These are phyloP conservation scores for Pistacia vera DNA, from an alignment of 345 rosid species.

Conservation along the genomic window DNA sequence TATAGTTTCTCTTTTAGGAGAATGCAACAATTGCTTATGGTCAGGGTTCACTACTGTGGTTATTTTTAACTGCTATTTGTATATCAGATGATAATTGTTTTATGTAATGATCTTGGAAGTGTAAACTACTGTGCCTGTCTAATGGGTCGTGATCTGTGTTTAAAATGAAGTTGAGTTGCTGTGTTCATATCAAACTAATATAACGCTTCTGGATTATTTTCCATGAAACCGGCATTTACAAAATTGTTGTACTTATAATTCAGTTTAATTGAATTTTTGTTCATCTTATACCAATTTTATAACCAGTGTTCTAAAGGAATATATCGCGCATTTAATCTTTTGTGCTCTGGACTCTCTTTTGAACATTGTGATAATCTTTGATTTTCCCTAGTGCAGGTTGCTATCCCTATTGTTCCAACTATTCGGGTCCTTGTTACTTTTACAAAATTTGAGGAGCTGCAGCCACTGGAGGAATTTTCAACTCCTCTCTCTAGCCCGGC, in stretches of 20 bases:
- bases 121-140: not conserved
- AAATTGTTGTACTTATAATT: not conserved
- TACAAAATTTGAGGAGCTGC: constrained; percentile 96
- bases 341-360: not conserved
- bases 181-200: not conserved
- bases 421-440: constrained; percentile 92
- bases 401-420: constrained; percentile 94
- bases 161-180: not conserved
- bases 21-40: not conserved
- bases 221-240: not conserved
- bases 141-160: not conserved
- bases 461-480: constrained; percentile 75
- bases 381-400: constrained; percentile 53
- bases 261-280: not conserved
- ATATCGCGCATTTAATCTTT: not conserved
- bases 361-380: constrained; percentile 5
- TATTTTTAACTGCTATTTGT: not conserved
- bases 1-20: not conserved
- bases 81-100: not conserved
- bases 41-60: not conserved
- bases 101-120: not conserved
- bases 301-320: not conserved
- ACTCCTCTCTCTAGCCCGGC: constrained; percentile 93
- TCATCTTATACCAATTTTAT: not conserved
- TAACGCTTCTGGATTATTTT: not conserved